Base-by-base conservation (phyloP, 805 yeast genomes). In the Starmera amethionina region DNA sequence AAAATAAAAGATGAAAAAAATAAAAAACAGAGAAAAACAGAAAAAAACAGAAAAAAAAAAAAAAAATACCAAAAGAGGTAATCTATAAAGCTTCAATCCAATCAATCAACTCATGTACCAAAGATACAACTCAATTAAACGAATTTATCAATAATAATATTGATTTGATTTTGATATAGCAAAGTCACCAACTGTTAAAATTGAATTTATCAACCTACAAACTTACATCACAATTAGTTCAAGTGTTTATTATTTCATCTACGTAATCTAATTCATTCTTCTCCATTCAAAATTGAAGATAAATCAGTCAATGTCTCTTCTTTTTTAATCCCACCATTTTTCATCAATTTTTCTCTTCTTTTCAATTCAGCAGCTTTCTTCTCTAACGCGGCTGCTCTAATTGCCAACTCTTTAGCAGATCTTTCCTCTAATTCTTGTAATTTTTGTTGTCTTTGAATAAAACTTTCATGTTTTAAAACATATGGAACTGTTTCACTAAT, bases 401-500 rank as follows among this genome's bases (percentile, higher is more conserved):
- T 67, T 27, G 86, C 77, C 51, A 84, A 65, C 51, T 82, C 90
- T 53, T 71, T 72, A 1, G 90, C 93, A 40, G 84, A 75, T 46
- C 79, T 81, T 52, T 80, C 79, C 57, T 84, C 94, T 62, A 84
- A 62, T 50, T 83, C 87, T 56, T 83, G 89, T 38, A 84, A 63
- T 61, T 80, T 83, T 42, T 79, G 85, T 54, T 84, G 89, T 58
- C 84, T 79, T 39, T 82, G 80, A 47, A 77, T 62, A 42, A 83
- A 72, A 42, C 82, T 72, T 59, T 84, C 90, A 58, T 83, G 90
- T 55, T 85, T 73, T 46, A 84, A 64, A 30, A 82, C 81, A 50
- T 84, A 84, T n/a, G 94, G 94, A 19, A 84, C 85, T 2, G 93
- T 84, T 54, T 82, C 90, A 34, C 88, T 79, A 41, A 84, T 77